Base-by-base conservation (phyloP, 345 rosid genomes). In the Garcia nutans region DNA sequence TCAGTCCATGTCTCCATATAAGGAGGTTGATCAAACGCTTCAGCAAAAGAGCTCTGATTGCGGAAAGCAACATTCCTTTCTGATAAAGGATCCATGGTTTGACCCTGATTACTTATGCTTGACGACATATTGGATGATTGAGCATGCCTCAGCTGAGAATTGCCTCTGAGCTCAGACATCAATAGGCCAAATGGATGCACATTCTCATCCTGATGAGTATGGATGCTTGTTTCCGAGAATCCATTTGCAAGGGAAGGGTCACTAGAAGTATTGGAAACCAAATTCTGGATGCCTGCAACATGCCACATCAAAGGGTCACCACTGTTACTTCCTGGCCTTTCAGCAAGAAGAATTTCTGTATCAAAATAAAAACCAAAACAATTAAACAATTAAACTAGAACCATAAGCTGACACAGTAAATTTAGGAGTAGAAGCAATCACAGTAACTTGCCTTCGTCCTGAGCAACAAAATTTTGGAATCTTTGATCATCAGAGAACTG, bases 161-260 rank as follows among this genome's bases (percentile, higher is more conserved):
- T 57, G 52, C 82, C 82, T 73, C 78, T 84, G 62, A 87, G 85
- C 80, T 91, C 88, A 45, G 96, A 89, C 91, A 85, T 83, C 85
- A 86, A 73, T 70, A 88, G 81, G 73, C 91, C 90, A 83, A 89
- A 89, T 10, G 88, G 93, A 77, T 88, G 91, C 81, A 87, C 56
- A 73, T 82, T 86, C 68, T 84, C 85, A 65, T 88, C 87, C 70
- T 58, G 78, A 82, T 84, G 88, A 81, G 74, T 63, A 62, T 33
- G 77, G 65, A 77, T 42, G 74, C 67, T 70, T 74, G 72, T 68
- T 62, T 77, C 77, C 28, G 85, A 71, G 52, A 75, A 71, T 65
- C 84, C 89, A 80, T 76, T 82, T 54, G 79, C 62, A 66, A 77
- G 62, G 33, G 78, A 74, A 76, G 84, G 78, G 60, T 76, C 78